Conservation (phyloP, 768 basidiomycete species). For the Pulveroboletus frians region DNA sequence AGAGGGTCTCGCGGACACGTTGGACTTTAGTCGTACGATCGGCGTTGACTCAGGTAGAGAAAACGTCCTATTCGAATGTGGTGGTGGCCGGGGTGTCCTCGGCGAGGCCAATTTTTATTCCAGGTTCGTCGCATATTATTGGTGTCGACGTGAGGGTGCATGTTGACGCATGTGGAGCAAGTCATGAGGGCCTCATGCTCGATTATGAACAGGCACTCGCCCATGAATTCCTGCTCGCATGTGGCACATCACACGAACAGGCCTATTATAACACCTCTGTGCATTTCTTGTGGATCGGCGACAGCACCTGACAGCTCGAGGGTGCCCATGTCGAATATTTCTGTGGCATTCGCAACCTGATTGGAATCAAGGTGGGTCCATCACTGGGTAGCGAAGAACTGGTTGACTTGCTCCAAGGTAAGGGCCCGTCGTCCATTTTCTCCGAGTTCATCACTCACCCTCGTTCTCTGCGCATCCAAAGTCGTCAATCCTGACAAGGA, state of each 20-base stretch:
- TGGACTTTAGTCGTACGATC: slow-evolving; percentile 90
- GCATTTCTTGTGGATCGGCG: slow-evolving; percentile 96
- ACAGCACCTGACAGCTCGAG: slow-evolving; percentile 85
- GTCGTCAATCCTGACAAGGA: slow-evolving; percentile 88
- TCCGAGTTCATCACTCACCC: neutral
- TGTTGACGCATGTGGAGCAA: slow-evolving; percentile 24
- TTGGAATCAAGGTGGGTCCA: slow-evolving; percentile 95
- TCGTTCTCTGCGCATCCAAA: slow-evolving; percentile 21
- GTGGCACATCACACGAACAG: slow-evolving; percentile 19
- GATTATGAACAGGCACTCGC: slow-evolving; percentile 92
- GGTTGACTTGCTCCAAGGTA: slow-evolving; percentile 68
- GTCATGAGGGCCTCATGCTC: slow-evolving; percentile 91
- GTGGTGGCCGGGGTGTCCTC: slow-evolving; percentile 65
- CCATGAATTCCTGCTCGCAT: slow-evolving; percentile 47
- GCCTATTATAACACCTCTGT: slow-evolving; percentile 87
- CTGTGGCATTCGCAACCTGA: slow-evolving; percentile 85
- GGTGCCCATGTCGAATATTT: slow-evolving; percentile 97
- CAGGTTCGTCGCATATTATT: slow-evolving; percentile 44
- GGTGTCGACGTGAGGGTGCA: neutral
- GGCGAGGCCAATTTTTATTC: slow-evolving; percentile 94
- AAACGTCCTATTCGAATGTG: slow-evolving; percentile 54
- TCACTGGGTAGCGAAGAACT: slow-evolving; percentile 78
- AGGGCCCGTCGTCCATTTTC: slow-evolving; percentile 21
- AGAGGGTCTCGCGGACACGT: slow-evolving; percentile 78
- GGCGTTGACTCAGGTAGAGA: slow-evolving; percentile 57